Evolutionary conservation across 2,329 filamentous ascomycete genomes (phyloP).

Genomic region (Xylariaceae sp.): DNA sequence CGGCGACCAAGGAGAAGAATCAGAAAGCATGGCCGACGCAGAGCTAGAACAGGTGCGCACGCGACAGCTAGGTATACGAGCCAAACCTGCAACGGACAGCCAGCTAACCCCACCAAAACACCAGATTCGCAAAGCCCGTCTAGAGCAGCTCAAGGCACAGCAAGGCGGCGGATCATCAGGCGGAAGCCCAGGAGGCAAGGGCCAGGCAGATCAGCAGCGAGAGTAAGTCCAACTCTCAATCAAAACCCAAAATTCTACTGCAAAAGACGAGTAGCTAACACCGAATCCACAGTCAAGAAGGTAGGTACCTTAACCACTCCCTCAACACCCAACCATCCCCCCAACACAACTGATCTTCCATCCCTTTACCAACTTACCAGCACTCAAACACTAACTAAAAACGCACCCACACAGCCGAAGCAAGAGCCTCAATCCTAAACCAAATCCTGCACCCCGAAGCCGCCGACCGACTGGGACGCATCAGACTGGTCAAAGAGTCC

Average conservation of each 20-base stretch:
- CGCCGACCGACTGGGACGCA: conserved; percentile 87
- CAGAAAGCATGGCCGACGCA: conserved; percentile 37
- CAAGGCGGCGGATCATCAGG: conserved; percentile 48
- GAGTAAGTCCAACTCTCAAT: conserved; percentile 45
- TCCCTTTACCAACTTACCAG: background rate
- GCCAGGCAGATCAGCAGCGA: conserved; percentile 60
- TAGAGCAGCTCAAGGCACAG: conserved; percentile 86
- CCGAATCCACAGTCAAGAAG: conserved; percentile 39
- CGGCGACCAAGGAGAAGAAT: background rate
- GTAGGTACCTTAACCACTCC: conserved; percentile 11
- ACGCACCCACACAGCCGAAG: conserved; percentile 50
- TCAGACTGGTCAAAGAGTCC: conserved; percentile 91
- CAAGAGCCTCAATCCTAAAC: conserved; percentile 72
- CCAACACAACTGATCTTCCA: background rate
- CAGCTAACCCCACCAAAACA: background rate
- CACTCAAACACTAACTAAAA: background rate
- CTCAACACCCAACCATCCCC: background rate
- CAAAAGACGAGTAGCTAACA: conserved; percentile 12
- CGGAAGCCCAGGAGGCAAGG: conserved; percentile 42
- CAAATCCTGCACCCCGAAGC: conserved; percentile 96
- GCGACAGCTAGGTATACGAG: background rate
- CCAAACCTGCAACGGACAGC: background rate
- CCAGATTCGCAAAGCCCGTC: conserved; percentile 86
- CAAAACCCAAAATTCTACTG: background rate
- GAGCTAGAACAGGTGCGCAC: conserved; percentile 36